Evolutionary conservation across 2,329 filamentous ascomycete species (phyloP).

Genomic region (Davidsoniella neocaledoniae): DNA sequence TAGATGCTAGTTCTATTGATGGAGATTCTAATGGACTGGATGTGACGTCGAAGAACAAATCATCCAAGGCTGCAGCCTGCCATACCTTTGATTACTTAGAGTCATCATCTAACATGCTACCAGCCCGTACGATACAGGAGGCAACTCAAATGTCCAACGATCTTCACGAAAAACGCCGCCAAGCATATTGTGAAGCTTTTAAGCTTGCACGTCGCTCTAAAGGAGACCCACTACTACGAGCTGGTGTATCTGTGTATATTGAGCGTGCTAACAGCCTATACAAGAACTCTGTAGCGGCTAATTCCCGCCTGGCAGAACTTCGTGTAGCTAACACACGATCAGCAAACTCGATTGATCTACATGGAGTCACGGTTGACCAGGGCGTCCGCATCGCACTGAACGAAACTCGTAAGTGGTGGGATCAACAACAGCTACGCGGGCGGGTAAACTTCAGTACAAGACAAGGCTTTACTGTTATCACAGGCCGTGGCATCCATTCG

Average conservation of each 20-base stretch:
- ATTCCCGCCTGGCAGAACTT: constrained; percentile 41
- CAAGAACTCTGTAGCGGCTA: constrained; percentile 20
- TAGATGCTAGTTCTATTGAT: constrained; percentile 14
- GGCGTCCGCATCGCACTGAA: constrained; percentile 61
- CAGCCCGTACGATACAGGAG: neutral
- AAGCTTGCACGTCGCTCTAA: constrained; percentile 32
- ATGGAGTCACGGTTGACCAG: constrained; percentile 67
- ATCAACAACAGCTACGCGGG: neutral
- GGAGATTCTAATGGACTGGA: neutral
- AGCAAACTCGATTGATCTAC: constrained; percentile 50
- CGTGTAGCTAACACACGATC: constrained; percentile 44
- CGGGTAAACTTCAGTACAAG: constrained; percentile 19
- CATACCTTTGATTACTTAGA: neutral
- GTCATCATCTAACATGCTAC: neutral
- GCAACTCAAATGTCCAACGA: neutral
- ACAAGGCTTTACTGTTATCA: constrained; percentile 62
- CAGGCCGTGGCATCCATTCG: constrained; percentile 65
- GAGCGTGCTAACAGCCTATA: constrained; percentile 47
- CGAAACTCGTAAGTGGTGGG: constrained; percentile 60
- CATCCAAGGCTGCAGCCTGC: neutral
- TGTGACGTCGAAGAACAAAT: neutral
- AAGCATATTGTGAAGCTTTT: constrained; percentile 21
- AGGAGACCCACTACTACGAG: constrained; percentile 57
- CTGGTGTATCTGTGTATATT: constrained; percentile 60
- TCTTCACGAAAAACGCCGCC: constrained; percentile 1